Evolutionary conservation across 1,284 basidiomycete species (phyloP), one percentile per base, ranked within the genome.

Genomic region (Hemileia vastatrix): DNA sequence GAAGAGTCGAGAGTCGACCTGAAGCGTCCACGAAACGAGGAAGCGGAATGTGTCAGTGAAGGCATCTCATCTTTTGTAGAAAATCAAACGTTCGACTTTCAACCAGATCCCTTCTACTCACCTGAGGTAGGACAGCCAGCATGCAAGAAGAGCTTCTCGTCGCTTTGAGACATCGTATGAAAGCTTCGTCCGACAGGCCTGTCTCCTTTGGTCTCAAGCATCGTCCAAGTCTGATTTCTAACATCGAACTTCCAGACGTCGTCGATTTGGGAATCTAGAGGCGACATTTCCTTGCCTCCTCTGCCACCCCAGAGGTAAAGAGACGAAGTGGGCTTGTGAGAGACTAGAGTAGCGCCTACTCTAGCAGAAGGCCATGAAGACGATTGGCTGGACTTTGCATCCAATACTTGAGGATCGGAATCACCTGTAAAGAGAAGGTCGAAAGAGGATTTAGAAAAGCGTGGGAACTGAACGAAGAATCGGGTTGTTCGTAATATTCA

Each of bases 261-360:
- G 2, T 55, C 47, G 23, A 53, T 55, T 5, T 67, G 62, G 1
- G 51, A 60, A 2, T 69, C 67, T 21, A 79, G 68, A 2, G 77
- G 77, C 1, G 72, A 66, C 78, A 77, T 77, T 50, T 78, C 76
- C 23, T 71, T 67, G 1, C 78, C 78, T 4, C 80, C 78, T 8
- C 79, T 71, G 0, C 80, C 79, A 5, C 78, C 80, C 77, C 79
- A 81, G 36, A 79, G 53, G 64, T 78, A 80, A 24, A 81, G 50
- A 15, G 47, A 64, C 11, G 70, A 64, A 2, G 66, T 67, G 6
- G 62, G 57, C n/a, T n/a, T n/a, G n/a, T n/a, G n/a, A 24, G 68
- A 33, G 43, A 70, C 68, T 13, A 77, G 68, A 19, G 76, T 65
- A 1, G 77, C 69, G 1, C 79, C 79, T 15, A 81, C 77, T 5